Evolutionary conservation across 805 yeast genomes (phyloP), one percentile per base, ranked within the genome.

Genomic region (Candida andamanensis): DNA sequence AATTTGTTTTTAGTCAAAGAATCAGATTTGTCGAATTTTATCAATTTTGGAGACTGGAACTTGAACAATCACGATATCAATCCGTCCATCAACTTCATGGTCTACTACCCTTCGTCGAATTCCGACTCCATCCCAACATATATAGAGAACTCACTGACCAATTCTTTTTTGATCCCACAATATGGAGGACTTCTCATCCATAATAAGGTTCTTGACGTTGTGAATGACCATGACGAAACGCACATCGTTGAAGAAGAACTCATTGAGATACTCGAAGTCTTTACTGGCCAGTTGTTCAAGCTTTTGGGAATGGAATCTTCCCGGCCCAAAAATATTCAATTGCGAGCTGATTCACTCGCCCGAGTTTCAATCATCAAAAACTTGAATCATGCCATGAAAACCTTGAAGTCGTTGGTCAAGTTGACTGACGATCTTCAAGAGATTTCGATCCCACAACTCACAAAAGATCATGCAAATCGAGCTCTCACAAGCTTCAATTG

Each of bases 41-140:
- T 89, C 38, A 92, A 90, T 56, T 77, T 76, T 44, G 87, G 92
- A 2, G 95, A 84, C 43, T 83, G 95, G 95, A 80, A 80, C 35
- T 59, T 76, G 32, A 69, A 45, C 66, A 81, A 41, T 55, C 69
- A 70, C 44, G 76, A 72, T 44, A 60, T 76, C 2, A 73, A 77
- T 39, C 87, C 92, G 0, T 69, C 78, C 2, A 53, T 85, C 39
- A 85, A 87, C 54, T 78, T 90, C 47, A 64, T 84, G 13, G 56
- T 80, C 1, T 85, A 78, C 46, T 69, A 78, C 32, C 87, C 94
- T 2, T 62, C 70, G 4, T 34, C 54, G 13, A 57, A 58, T 38
- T 47, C 56, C 23, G 58, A 63, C 16, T 60, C 58, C 17, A 54
- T 63, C 36, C 85, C 76, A 15, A 63, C 76, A 46, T 44, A 38